These are phyloP conservation scores for Corinectria fuckeliana DNA, from an alignment of 2,329 filamentous ascomycete species.

Conservation along the genomic window DNA sequence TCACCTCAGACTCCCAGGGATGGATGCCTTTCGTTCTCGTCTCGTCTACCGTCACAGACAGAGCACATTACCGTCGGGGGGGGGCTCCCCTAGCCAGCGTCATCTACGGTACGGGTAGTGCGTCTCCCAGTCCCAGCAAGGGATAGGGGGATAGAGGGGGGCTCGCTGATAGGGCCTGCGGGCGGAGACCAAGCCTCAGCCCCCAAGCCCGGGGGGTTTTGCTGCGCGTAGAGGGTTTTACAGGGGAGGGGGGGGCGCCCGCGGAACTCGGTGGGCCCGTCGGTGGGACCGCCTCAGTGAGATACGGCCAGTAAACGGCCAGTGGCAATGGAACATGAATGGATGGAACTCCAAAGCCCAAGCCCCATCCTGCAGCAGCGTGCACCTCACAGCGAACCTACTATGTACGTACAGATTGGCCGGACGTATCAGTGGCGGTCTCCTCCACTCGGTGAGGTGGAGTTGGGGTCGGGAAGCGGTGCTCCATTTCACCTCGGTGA, in stretches of 20 bases:
- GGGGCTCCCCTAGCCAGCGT: neutral
- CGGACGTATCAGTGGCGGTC: too few species aligned
- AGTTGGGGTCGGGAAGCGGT: too few species aligned
- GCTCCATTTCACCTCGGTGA: neutral
- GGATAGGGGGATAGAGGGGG: too few species aligned
- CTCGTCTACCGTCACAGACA: neutral
- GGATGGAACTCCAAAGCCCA: neutral
- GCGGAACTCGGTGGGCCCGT: neutral
- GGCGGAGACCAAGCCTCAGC: too few species aligned
- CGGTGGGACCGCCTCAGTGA: neutral
- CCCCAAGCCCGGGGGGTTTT: too few species aligned
- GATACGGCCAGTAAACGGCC: neutral
- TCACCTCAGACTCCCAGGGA: neutral
- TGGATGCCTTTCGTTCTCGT: too few species aligned
- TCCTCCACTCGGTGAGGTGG: too few species aligned
- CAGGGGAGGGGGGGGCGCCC: neutral
- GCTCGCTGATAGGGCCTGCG: neutral
- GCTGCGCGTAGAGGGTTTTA: neutral
- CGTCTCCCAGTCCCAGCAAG: neutral
- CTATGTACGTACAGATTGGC: too few species aligned
- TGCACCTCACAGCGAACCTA: neutral
- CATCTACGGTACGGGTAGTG: neutral
- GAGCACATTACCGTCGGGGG: neutral
- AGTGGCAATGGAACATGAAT: neutral
- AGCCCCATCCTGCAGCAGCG: neutral